Percentiles rank a stretch among this genome's conserved stretches.
phyloP scores from a whole-genome alignment of 805 yeast genomes.

The Maudiozyma barnettii region DNA sequence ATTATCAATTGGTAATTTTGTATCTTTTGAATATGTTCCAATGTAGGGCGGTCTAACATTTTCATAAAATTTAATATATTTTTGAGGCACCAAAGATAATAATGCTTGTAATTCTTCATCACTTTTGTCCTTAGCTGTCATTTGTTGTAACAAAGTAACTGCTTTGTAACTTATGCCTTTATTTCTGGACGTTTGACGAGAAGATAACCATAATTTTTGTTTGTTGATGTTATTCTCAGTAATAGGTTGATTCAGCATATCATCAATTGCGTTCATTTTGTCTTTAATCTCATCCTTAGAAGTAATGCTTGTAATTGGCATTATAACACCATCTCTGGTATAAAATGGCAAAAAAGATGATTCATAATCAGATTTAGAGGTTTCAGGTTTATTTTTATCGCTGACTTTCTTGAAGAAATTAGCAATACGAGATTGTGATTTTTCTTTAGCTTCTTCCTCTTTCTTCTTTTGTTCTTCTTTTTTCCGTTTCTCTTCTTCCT shows the following conservation, averaged over 20 bases:
- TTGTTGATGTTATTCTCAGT: slow-evolving; percentile 1
- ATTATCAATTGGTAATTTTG: slow-evolving; percentile 18
- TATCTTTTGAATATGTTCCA: slow-evolving; percentile 40
- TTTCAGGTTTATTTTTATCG: slow-evolving; percentile 16
- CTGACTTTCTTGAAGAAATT: slow-evolving; percentile 29
- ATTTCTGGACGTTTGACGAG: slow-evolving; percentile 10
- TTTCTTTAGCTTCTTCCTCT: slow-evolving; percentile 28
- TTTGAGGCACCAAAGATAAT: slow-evolving; percentile 25
- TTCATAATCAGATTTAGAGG: slow-evolving; percentile 24
- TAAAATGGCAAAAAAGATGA: slow-evolving; percentile 32
- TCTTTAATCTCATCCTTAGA: slow-evolving; percentile 4
- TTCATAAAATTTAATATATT: slow-evolving; percentile 39
- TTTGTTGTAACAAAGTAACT: slow-evolving; percentile 26
- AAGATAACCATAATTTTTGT: slow-evolving; percentile 13
- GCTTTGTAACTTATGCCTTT: slow-evolving; percentile 27
- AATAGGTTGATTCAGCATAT: slow-evolving; percentile 9
- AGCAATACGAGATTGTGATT: slow-evolving; percentile 31
- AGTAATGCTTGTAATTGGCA: slow-evolving; percentile 11
- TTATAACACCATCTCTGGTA: slow-evolving; percentile 27
- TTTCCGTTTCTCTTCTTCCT: slow-evolving; percentile 18
- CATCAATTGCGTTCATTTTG: slow-evolving; percentile 18
- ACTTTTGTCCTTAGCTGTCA: slow-evolving; percentile 34
- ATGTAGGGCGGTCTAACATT: slow-evolving; percentile 42
- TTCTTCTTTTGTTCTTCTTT: slow-evolving; percentile 21
- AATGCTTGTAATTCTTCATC: slow-evolving; percentile 27